phyloP scores from a whole-genome alignment of 2,329 filamentous ascomycete genomes.

The Blumeriella jaapii region DNA sequence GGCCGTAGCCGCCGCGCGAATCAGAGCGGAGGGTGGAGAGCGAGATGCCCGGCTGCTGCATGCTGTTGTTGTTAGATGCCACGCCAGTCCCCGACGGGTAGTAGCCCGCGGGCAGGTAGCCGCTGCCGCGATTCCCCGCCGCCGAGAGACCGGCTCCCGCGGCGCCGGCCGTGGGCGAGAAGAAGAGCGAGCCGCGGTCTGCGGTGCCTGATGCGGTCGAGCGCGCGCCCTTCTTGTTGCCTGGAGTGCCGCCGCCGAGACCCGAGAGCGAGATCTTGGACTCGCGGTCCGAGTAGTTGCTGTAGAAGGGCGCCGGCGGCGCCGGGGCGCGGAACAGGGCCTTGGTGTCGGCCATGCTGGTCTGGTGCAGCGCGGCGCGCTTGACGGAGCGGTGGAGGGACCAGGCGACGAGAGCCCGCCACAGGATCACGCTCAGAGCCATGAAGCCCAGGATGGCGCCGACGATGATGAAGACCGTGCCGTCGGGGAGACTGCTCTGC shows the following conservation, averaged over 20 bases:
- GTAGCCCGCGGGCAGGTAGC: slow-evolving; percentile 84
- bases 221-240: slow-evolving; percentile 26
- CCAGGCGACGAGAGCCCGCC: slow-evolving; percentile 81
- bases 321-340: slow-evolving; percentile 44
- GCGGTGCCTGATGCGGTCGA: slow-evolving; percentile 26
- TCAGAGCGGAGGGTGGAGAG: slow-evolving; percentile 43
- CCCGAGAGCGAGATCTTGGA: slow-evolving; percentile 24
- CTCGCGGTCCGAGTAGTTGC: slow-evolving; percentile 49
- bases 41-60: slow-evolving; percentile 40
- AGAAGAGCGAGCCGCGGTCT: slow-evolving; percentile 52
- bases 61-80: too few relatives aligned
- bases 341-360: slow-evolving; percentile 59
- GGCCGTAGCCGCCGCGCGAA: slow-evolving; percentile 38
- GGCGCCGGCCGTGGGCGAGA: slow-evolving; percentile 75
- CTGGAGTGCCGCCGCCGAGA: slow-evolving; percentile 19
- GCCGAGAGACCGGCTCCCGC: slow-evolving; percentile 40
- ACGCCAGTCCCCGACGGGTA: slow-evolving; percentile 67
- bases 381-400: slow-evolving; percentile 86
- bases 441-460: slow-evolving; percentile 80
- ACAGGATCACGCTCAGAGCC: slow-evolving; percentile 68
- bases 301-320: slow-evolving; percentile 50
- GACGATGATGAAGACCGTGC: slow-evolving; percentile 92
- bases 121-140: slow-evolving; percentile 53
- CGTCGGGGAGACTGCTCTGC: slow-evolving; percentile 72
- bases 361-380: slow-evolving; percentile 67